phyloP scores from a whole-genome alignment of 306 rosid genomes.

The Trifolium dubium region DNA sequence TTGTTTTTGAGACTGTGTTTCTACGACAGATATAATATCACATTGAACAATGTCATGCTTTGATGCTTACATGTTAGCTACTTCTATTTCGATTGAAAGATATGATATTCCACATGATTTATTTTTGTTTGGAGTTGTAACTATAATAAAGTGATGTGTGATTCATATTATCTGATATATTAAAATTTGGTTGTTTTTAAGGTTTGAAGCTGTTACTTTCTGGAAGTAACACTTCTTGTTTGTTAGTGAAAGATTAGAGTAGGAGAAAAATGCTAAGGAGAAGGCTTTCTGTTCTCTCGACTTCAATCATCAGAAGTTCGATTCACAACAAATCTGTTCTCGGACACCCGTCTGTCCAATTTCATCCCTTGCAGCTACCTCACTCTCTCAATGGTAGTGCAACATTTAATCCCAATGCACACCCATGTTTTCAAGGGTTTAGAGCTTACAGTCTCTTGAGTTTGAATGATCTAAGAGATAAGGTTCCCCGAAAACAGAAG shows the following conservation, averaged over 20 bases:
- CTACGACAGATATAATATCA: neutral
- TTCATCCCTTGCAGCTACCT: constrained; percentile 35
- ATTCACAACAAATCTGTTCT: constrained; percentile 36
- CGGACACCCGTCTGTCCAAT: constrained; percentile 28
- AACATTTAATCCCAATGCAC: constrained; percentile 23
- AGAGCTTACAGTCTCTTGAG: constrained; percentile 87
- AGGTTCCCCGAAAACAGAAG: constrained; percentile 85
- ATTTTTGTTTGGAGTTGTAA: constrained; percentile 1
- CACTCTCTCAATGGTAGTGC: constrained; percentile 23
- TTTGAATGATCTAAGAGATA: constrained; percentile 84
- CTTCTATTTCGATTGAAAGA: no score
- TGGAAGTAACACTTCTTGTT: neutral
- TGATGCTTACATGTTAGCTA: neutral
- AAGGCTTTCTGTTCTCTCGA: constrained; percentile 49
- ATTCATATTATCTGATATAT: neutral
- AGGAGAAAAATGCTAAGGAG: constrained; percentile 50
- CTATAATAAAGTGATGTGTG: neutral
- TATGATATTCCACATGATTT: neutral
- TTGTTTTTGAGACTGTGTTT: neutral
- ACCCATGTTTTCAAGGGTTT: constrained; percentile 42
- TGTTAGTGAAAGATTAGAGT: constrained; percentile 17
- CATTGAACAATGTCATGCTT: neutral
- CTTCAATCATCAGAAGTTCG: constrained; percentile 41
- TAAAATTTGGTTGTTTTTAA: neutral
- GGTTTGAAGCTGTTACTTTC: neutral